A percentile compares a stretch with the other conserved stretches of the same genome.
phyloP scores from a whole-genome alignment of 2,329 filamentous ascomycete species.

The Penicillium sp. region DNA sequence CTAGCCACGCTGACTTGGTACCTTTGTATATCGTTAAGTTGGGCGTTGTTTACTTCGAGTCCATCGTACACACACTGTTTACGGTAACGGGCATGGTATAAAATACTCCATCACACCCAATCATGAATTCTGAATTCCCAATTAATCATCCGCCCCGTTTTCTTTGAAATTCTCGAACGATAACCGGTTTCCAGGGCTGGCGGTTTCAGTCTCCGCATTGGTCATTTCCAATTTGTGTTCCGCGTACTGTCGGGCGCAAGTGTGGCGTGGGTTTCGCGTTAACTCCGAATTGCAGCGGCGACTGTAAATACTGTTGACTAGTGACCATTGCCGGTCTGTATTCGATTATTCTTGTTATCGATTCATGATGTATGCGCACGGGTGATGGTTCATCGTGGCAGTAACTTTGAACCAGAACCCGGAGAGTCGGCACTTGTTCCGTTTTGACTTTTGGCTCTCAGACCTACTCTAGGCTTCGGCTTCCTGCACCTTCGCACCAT shows the following conservation, averaged over 20 bases:
- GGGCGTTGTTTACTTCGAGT: too few relatives aligned
- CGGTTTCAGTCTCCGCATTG: too few relatives aligned
- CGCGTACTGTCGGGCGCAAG: neutral
- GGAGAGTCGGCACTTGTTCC: neutral
- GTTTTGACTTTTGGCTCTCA: neutral
- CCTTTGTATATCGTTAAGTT: neutral
- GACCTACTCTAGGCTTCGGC: neutral
- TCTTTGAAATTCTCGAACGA: neutral
- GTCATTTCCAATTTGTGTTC: neutral
- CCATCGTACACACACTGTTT: neutral
- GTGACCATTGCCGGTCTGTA: too few relatives aligned
- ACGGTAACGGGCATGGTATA: too few relatives aligned
- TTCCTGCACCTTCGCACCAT: neutral
- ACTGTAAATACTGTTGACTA: too few relatives aligned
- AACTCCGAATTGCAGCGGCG: too few relatives aligned
- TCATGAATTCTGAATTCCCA: constrained; percentile 10
- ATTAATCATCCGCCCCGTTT: constrained; percentile 18
- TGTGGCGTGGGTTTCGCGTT: neutral
- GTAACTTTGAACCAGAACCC: too few relatives aligned
- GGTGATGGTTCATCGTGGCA: too few relatives aligned
- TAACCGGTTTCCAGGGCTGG: neutral
- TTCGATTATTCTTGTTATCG: neutral
- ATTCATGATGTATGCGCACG: too few relatives aligned
- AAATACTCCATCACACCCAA: constrained; percentile 13
- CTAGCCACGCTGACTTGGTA: neutral